A percentile compares a stretch with the other conserved stretches of the same genome.
Conservation (phyloP, 805 yeast genomes). For the Candida jianshihensis region DNA sequence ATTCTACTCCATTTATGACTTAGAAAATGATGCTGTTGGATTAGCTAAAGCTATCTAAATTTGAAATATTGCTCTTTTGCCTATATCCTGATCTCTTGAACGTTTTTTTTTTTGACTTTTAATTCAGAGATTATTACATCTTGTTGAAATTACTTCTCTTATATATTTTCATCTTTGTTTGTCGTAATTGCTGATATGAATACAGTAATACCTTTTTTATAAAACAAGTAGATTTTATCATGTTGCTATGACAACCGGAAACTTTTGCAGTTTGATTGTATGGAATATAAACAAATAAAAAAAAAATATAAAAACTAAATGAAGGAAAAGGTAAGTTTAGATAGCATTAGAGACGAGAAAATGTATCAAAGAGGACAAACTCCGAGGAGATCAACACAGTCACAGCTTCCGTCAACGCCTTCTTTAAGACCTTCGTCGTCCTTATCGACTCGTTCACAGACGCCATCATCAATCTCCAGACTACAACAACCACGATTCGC, state of each 20-base stretch:
- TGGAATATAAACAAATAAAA: background rate
- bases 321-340: too few relatives aligned
- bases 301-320: background rate
- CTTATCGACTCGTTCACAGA: slow-evolving; percentile 15
- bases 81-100: too few relatives aligned
- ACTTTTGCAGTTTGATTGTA: background rate
- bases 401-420: slow-evolving; percentile 14
- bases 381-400: slow-evolving; percentile 13
- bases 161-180: too few relatives aligned
- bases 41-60: slow-evolving; percentile 67
- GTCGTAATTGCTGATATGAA: too few relatives aligned
- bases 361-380: slow-evolving; percentile 20
- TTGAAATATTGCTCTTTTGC: too few relatives aligned
- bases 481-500: slow-evolving; percentile 11
- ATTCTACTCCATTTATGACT: slow-evolving; percentile 89
- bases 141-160: too few relatives aligned
- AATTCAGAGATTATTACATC: too few relatives aligned
- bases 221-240: too few relatives aligned
- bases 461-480: slow-evolving; percentile 15
- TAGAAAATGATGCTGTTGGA: slow-evolving; percentile 89
- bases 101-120: too few relatives aligned
- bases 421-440: slow-evolving; percentile 17
- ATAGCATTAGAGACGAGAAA: background rate
- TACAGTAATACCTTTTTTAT: too few relatives aligned
- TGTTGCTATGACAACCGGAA: background rate